Evolutionary conservation across 2,329 filamentous ascomycete genomes (phyloP).

Genomic region (Trichoderma pleuroti): DNA sequence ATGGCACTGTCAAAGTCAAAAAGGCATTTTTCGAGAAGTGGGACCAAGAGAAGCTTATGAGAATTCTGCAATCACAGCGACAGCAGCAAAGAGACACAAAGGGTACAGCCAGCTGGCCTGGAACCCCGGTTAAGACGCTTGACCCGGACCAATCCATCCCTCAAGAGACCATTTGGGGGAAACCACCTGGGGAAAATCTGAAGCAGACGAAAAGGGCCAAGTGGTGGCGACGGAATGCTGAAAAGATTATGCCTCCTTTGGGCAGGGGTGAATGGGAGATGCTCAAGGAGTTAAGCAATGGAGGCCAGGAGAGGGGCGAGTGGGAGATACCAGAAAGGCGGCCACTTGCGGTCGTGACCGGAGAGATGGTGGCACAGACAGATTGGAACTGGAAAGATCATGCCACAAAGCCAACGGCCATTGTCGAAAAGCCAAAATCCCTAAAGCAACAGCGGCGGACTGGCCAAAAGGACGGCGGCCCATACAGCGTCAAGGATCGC

Average conservation of each 20-base stretch:
- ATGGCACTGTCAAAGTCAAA: conserved; percentile 16
- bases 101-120: conserved; percentile 28
- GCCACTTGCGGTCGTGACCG: conserved; percentile 17
- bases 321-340: conserved; percentile 38
- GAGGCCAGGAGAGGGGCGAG: conserved; percentile 34
- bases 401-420: conserved; percentile 37
- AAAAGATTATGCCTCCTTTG: conserved; percentile 54
- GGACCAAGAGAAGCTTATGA: conserved; percentile 44
- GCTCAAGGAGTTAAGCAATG: conserved; percentile 45
- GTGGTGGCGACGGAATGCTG: conserved; percentile 46
- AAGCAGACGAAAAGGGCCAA: conserved; percentile 42
- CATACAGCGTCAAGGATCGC: conserved; percentile 35
- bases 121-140: conserved; percentile 27
- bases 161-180: conserved; percentile 48
- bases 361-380: background rate
- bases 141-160: conserved; percentile 39
- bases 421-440: conserved; percentile 37
- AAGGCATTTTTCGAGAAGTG: conserved; percentile 45
- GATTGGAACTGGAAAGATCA: conserved; percentile 44
- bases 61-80: conserved; percentile 42
- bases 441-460: conserved; percentile 33
- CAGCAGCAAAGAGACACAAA: conserved; percentile 28
- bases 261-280: conserved; percentile 53
- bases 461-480: conserved; percentile 36
- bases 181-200: conserved; percentile 38